A percentile compares a stretch with the other conserved stretches of the same genome.
Evolutionary conservation across 2,329 filamentous ascomycete genomes (phyloP).

Genomic region (Talaromyces amestolkiae): DNA sequence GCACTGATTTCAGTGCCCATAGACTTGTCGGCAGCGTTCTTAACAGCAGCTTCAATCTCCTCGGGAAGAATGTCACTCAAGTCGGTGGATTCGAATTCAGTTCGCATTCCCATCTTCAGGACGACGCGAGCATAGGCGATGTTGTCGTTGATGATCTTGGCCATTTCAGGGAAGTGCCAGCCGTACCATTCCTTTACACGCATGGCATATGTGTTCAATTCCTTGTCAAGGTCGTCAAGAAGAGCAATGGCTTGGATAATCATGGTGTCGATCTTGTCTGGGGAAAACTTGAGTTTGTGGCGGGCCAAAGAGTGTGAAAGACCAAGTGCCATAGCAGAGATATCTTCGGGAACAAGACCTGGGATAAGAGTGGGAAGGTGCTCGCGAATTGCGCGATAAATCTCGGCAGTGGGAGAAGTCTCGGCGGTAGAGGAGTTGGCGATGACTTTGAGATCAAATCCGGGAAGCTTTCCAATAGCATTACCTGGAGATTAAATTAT

Average conservation of each 20-base stretch:
- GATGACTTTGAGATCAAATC: conserved; percentile 79
- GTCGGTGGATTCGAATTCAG: conserved; percentile 72
- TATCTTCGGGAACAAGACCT: conserved; percentile 76
- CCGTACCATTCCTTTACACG: conserved; percentile 99
- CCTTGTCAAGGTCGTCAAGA: conserved; percentile 95
- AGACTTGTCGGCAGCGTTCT: conserved; percentile 90
- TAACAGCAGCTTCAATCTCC: conserved; percentile 87
- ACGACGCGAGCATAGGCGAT: conserved; percentile 88
- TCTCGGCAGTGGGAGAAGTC: conserved; percentile 71
- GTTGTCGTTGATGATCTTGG: conserved; percentile 96
- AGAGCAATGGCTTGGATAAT: conserved; percentile 95
- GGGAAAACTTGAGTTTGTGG: conserved; percentile 97
- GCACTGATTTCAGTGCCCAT: conserved; percentile 98
- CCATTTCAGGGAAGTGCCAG: conserved; percentile 99
- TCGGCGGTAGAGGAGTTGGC: conserved; percentile 80
- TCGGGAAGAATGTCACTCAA: conserved; percentile 90
- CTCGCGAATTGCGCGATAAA: conserved; percentile 92
- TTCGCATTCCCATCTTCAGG: conserved; percentile 82
- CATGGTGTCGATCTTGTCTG: conserved; percentile 99
- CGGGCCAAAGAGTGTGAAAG: conserved; percentile 94
- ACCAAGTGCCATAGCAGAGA: conserved; percentile 93
- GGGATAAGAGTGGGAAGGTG: conserved; percentile 88
- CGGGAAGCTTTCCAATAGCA: conserved; percentile 87
- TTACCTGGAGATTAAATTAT: conserved; percentile 51
- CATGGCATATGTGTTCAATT: conserved; percentile 98